Conservation (phyloP, 2,329 filamentous ascomycete genomes). For the Gnomoniopsis sp. region DNA sequence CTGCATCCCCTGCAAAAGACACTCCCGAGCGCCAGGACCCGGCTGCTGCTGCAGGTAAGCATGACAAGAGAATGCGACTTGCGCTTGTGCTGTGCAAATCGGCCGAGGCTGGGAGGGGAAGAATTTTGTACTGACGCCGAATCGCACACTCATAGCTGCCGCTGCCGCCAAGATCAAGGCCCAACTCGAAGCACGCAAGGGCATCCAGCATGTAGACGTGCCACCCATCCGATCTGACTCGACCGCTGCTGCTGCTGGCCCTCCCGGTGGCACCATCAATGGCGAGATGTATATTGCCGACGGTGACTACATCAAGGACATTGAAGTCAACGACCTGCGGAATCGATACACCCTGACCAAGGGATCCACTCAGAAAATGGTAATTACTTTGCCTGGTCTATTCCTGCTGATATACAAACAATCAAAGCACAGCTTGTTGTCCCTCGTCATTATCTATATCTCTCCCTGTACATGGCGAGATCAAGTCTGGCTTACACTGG, state of each 20-base stretch:
- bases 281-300: slow-evolving; percentile 92
- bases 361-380: slow-evolving; percentile 97
- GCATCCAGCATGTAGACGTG: slow-evolving; percentile 85
- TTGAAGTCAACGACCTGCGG: slow-evolving; percentile 96
- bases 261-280: slow-evolving; percentile 60
- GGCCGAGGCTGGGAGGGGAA: no score
- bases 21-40: slow-evolving; percentile 67
- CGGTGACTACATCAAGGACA: slow-evolving; percentile 97
- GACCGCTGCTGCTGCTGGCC: slow-evolving; percentile 34
- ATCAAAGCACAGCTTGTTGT: slow-evolving; percentile 24
- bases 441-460: slow-evolving; percentile 21
- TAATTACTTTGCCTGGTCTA: slow-evolving; percentile 74
- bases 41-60: slow-evolving; percentile 72
- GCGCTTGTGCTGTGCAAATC: no score
- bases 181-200: slow-evolving; percentile 79
- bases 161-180: slow-evolving; percentile 87
- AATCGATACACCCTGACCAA: slow-evolving; percentile 98
- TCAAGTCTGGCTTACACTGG: slow-evolving; percentile 65
- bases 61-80: not conserved
- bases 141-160: slow-evolving; percentile 65
- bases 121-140: not conserved
- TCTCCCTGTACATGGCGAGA: slow-evolving; percentile 44
- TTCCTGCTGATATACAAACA: slow-evolving; percentile 61
- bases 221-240: slow-evolving; percentile 65
- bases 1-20: slow-evolving; percentile 42